Conservation (phyloP, 345 rosid species). For the Angophora floribunda region DNA sequence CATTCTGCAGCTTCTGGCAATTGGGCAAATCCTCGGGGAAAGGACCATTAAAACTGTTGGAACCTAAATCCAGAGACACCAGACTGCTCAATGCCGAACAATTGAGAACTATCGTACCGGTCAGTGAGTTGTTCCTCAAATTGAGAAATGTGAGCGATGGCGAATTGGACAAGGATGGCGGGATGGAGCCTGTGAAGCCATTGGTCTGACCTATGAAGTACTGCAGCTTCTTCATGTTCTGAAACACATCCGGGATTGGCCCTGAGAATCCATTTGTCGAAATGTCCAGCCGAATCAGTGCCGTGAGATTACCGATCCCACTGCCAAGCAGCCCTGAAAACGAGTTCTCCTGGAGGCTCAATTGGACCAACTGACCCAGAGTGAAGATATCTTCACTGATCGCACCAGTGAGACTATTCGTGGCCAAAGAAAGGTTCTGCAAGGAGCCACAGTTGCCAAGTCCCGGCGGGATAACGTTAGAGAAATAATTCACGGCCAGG, state of each 20-base stretch:
- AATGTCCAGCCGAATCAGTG: background rate
- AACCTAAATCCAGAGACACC: background rate
- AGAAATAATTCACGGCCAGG: slow-evolving; percentile 3
- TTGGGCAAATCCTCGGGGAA: background rate
- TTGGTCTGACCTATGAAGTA: background rate
- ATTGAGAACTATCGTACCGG: background rate
- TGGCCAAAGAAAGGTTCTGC: background rate
- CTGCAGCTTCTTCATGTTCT: background rate
- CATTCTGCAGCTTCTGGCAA: background rate
- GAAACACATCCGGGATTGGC: background rate
- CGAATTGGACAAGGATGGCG: background rate
- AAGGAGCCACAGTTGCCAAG: slow-evolving; percentile 1
- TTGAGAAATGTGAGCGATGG: background rate
- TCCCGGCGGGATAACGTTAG: background rate
- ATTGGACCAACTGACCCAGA: background rate
- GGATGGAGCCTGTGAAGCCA: background rate
- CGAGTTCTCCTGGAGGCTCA: background rate
- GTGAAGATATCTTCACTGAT: background rate
- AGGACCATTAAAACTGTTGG: background rate
- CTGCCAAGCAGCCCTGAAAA: background rate
- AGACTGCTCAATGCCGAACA: background rate
- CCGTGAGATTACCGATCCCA: background rate
- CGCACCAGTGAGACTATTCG: background rate
- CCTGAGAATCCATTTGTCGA: background rate
- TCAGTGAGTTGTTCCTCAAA: background rate